Conservation (phyloP, 495 filamentous ascomycete species). For the Neurospora tetraspora region DNA sequence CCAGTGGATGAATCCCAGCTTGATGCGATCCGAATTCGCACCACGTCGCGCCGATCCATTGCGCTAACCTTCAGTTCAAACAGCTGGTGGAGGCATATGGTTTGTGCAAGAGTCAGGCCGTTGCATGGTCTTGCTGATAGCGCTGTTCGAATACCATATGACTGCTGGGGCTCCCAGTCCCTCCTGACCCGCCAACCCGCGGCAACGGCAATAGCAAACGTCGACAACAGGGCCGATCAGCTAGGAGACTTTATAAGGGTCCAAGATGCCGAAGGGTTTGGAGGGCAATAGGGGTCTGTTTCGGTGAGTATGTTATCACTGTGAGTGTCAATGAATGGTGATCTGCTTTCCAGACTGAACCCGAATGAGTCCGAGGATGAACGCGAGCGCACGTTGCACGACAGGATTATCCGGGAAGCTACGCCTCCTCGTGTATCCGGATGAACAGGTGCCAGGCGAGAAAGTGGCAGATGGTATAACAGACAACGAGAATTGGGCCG, state of each 20-base stretch:
- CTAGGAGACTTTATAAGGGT: neutral
- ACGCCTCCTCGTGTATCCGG: neutral
- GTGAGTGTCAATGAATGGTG: neutral
- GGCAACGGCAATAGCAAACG: neutral
- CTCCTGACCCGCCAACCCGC: neutral
- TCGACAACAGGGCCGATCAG: neutral
- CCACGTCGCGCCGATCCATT: neutral
- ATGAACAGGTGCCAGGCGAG: neutral
- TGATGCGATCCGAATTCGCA: neutral
- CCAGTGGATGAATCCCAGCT: neutral
- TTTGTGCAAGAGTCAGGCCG: neutral
- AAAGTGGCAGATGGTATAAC: neutral
- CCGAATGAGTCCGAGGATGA: neutral
- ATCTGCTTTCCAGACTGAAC: neutral
- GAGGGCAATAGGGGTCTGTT: neutral
- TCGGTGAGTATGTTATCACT: neutral
- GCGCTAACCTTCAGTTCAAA: neutral
- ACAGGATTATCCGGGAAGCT: neutral
- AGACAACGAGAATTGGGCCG: neutral
- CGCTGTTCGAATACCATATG: slow-evolving; percentile 1
- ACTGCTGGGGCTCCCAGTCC: slow-evolving; percentile 2
- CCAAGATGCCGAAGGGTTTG: neutral
- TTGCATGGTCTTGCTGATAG: neutral
- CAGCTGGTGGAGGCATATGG: neutral
- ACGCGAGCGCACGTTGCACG: neutral